Evolutionary conservation across 208 protist genomes (phyloP), one percentile per base, ranked within the genome.

Genomic region (Trypanosoma theileri): DNA sequence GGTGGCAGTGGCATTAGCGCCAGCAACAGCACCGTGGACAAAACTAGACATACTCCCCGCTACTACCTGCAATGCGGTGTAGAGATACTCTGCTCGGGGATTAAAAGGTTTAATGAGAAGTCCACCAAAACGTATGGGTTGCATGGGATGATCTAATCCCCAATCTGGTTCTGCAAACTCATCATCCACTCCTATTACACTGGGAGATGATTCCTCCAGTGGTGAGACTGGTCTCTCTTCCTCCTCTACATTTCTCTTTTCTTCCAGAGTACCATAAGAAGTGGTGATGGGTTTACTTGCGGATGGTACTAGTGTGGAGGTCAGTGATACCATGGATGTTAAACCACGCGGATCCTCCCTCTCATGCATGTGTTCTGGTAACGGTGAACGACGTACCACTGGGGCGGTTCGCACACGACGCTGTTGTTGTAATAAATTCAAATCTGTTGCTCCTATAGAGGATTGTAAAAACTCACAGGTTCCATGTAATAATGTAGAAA

Each of bases 41-140:
- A 92, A 94, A 66, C 84, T 92, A 7, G 86, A 92, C 76, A 94
- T 92, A 66, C 85, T 88, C 24, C 89, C 89, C 0, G 89, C 89
- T 31, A 94, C 84, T 26, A 94, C 86, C 78, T 94, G 86, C n/a
- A 92, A 70, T 0, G 78, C 77, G 35, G 89, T 92, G 73, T 91
- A 94, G 54, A 94, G 80, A 69, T 85, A 91, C 81, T 94, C 84
- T 4, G 89, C 85, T 22, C 82, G 85, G 10, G 89, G 89, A 73
- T 92, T 94, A 75, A 94, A 94, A 21, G 85, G 84, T 60, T 91
- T 91, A 62, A 94, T 84, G 40, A 85, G 73, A 22, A 88, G 56
- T 42, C 81, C 85, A 26, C 83, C 79, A 66, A 94, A 88, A 58
- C 66, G 73, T 44, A 90, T 94, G 12, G 83, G 82, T 70, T 88